Evolutionary conservation across 1,139 yeast species (phyloP).

Genomic region (Yamadazyma buinensis): DNA sequence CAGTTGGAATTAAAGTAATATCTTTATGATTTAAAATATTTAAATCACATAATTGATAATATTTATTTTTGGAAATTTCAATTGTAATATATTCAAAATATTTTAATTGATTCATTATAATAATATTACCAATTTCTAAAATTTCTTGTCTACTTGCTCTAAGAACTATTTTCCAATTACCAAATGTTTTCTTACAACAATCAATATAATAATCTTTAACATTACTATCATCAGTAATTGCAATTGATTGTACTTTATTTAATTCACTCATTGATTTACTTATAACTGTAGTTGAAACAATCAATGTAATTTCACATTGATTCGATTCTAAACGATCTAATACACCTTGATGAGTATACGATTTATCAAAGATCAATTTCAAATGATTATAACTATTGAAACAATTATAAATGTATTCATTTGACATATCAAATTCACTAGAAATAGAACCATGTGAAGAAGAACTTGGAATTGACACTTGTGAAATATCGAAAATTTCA

Average conservation of each 20-base stretch:
- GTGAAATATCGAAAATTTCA: background rate
- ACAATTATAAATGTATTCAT: constrained; percentile 4
- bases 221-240: constrained; percentile 1
- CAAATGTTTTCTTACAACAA: constrained; percentile 7
- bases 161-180: constrained; percentile 8
- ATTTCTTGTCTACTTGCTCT: constrained; percentile 7
- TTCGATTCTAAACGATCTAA: background rate
- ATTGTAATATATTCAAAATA: constrained; percentile 8
- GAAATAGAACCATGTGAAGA: background rate
- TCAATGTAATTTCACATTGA: background rate
- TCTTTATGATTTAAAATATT: constrained; percentile 2
- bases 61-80: constrained; percentile 7
- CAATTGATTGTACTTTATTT: background rate
- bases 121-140: constrained; percentile 2
- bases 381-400: constrained; percentile 3
- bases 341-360: constrained; percentile 3
- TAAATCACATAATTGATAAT: constrained; percentile 5
- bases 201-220: background rate
- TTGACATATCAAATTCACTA: background rate
- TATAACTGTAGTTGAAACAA: constrained; percentile 2
- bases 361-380: constrained; percentile 2
- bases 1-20: constrained; percentile 10
- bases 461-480: background rate
- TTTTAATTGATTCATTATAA: constrained; percentile 8
- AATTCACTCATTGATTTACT: constrained; percentile 2